Evolutionary conservation across 2,329 filamentous ascomycete genomes (phyloP).

Genomic region (Blumeria hordei): DNA sequence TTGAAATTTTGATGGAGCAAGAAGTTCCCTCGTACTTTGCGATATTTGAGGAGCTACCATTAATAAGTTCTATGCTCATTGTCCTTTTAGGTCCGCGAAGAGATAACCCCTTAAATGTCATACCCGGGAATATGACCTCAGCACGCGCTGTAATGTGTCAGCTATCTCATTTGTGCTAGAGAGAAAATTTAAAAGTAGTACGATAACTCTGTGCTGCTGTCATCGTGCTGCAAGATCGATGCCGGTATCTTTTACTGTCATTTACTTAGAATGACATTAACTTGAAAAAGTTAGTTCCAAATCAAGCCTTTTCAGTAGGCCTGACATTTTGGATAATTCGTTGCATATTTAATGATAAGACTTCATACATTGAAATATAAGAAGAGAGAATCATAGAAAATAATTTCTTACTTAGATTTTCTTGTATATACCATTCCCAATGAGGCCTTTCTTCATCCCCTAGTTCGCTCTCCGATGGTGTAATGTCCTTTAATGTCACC

Average conservation of each 20-base stretch:
- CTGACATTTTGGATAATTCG: no score
- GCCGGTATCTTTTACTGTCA: no score
- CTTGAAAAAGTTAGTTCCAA: no score
- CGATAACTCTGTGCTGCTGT: no score
- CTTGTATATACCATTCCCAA: slow-evolving; percentile 24
- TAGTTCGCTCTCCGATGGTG: slow-evolving; percentile 16
- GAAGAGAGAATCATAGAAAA: no score
- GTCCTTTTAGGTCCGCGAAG: slow-evolving; percentile 30
- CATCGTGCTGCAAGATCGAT: no score
- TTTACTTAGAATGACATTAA: no score
- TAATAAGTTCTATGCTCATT: slow-evolving; percentile 36
- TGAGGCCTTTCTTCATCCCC: slow-evolving; percentile 16
- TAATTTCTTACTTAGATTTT: slow-evolving; percentile 16
- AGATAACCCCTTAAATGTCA: slow-evolving; percentile 41
- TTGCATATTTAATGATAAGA: no score
- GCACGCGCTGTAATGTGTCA: slow-evolving; percentile 24
- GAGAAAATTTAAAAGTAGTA: no score
- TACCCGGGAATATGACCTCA: slow-evolving; percentile 44
- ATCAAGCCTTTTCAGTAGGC: no score
- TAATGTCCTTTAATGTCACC: slow-evolving; percentile 36
- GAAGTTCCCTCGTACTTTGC: slow-evolving; percentile 8
- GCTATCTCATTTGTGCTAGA: background rate
- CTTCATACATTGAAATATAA: no score
- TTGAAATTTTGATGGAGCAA: slow-evolving; percentile 10
- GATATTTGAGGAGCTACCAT: slow-evolving; percentile 19